A percentile compares a stretch with the other conserved stretches of the same genome.
These are phyloP conservation scores for Globisporangium carolinianum DNA, from an alignment of 352 stramenopile species.

Conservation along the genomic window DNA sequence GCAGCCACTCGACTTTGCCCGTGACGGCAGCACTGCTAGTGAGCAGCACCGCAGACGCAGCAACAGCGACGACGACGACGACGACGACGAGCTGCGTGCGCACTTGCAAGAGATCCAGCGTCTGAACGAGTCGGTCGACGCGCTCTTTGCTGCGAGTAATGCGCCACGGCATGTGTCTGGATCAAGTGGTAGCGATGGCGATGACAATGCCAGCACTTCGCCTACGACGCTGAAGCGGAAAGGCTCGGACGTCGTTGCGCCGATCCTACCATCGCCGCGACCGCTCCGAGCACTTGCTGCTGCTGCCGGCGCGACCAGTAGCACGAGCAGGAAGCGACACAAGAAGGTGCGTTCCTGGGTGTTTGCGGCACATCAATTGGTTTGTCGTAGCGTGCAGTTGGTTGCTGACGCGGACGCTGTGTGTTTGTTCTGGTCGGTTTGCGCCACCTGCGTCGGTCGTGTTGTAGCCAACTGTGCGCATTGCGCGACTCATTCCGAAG, in stretches of 20 bases:
- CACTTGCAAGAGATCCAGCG: constrained; percentile 46
- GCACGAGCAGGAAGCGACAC: not conserved
- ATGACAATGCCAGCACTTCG: not conserved
- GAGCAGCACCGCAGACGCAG: not conserved
- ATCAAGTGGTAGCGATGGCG: not conserved
- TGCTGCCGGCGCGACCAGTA: not conserved
- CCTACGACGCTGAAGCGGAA: not conserved
- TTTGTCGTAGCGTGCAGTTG: too few species aligned
- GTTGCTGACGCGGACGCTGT: not conserved
- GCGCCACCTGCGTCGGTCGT: too few species aligned
- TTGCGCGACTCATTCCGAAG: not conserved
- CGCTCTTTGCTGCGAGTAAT: not conserved
- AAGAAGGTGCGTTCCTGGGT: not conserved
- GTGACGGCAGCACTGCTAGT: not conserved
- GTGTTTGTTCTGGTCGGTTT: not conserved
- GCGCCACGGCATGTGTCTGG: not conserved
- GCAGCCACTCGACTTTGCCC: not conserved
- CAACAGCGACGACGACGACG: constrained; percentile 14
- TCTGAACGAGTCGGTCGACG: constrained; percentile 16
- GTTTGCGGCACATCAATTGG: not conserved
- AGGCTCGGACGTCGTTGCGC: constrained; percentile 9
- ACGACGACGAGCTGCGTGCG: constrained; percentile 27
- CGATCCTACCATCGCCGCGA: constrained; percentile 4
- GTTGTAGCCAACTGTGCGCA: not conserved
- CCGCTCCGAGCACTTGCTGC: constrained; percentile 6